Percentiles rank a stretch among this genome's conserved stretches.
phyloP scores from a whole-genome alignment of 2,329 filamentous ascomycete species.

The Trichoderma atrobrunneum region DNA sequence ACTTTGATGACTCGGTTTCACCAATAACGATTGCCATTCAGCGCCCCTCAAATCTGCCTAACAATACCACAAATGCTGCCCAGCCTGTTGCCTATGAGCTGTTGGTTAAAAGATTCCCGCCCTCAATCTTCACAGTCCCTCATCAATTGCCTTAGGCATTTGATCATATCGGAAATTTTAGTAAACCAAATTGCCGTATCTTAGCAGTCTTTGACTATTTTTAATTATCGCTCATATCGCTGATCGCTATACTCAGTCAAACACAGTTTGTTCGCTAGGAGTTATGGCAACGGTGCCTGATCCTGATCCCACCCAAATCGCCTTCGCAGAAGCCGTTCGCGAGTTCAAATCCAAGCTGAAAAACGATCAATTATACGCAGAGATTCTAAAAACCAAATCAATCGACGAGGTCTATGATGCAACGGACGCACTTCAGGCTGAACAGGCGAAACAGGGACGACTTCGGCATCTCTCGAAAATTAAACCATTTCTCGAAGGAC shows the following conservation, averaged over 20 bases:
- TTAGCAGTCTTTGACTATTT: not conserved
- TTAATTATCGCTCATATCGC: not conserved
- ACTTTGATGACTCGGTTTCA: not conserved
- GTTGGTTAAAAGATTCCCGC: not conserved
- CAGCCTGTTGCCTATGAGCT: not conserved
- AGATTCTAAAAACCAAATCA: slow-evolving; percentile 26
- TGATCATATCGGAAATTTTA: not conserved
- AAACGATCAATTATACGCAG: slow-evolving; percentile 20
- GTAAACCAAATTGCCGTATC: not conserved
- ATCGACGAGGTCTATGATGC: slow-evolving; percentile 34
- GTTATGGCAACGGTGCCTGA: not conserved
- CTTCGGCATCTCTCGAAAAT: slow-evolving; percentile 34
- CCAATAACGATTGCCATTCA: not conserved
- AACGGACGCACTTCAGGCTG: slow-evolving; percentile 33
- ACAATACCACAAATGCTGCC: not conserved
- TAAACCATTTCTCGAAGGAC: slow-evolving; percentile 29
- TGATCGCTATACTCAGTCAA: not conserved
- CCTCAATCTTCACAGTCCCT: not conserved
- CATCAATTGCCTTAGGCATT: not conserved
- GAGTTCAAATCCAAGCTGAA: slow-evolving; percentile 22
- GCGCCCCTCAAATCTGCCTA: not conserved
- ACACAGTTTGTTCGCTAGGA: not conserved
- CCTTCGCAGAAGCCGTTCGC: not conserved
- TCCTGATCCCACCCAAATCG: not conserved
- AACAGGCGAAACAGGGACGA: slow-evolving; percentile 28